These are phyloP conservation scores for Esteya vermicola DNA, from an alignment of 2,329 filamentous ascomycete genomes.

Conservation along the genomic window DNA sequence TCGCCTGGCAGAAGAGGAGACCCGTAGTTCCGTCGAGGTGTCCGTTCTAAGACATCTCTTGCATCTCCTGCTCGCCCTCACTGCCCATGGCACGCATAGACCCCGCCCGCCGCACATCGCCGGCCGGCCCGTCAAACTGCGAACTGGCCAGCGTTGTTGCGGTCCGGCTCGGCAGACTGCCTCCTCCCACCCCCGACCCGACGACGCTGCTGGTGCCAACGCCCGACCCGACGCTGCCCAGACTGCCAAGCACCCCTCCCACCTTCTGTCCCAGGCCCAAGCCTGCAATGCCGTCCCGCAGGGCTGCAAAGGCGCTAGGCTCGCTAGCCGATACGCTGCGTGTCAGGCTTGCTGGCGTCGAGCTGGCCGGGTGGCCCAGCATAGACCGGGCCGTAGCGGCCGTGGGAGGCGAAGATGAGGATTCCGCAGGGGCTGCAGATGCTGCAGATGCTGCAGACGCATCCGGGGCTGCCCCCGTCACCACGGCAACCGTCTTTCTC, in stretches of 20 bases:
- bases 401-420: not conserved
- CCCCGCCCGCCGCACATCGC: not conserved
- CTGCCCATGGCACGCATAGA: not conserved
- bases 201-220: conserved; percentile 3
- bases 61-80: conserved; percentile 10
- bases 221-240: conserved; percentile 3
- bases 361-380: conserved; percentile 6
- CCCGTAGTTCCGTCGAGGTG: not conserved
- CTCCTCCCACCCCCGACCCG: not conserved
- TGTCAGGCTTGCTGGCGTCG: conserved; percentile 2
- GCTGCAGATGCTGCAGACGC: not conserved
- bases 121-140: not conserved
- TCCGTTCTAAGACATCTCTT: conserved; percentile 6
- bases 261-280: conserved; percentile 11
- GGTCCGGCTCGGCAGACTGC: conserved; percentile 7
- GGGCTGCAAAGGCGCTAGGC: conserved; percentile 8
- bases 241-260: conserved; percentile 11
- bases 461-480: not conserved
- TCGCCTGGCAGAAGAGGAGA: not conserved
- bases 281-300: conserved; percentile 12
- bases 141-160: not conserved
- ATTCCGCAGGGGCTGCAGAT: not conserved
- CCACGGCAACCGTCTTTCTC: too few species aligned
- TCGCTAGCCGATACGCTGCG: conserved; percentile 9
- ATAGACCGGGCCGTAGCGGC: conserved; percentile 7